phyloP scores from a whole-genome alignment of 345 rosid genomes.

The Camelina sativa region DNA sequence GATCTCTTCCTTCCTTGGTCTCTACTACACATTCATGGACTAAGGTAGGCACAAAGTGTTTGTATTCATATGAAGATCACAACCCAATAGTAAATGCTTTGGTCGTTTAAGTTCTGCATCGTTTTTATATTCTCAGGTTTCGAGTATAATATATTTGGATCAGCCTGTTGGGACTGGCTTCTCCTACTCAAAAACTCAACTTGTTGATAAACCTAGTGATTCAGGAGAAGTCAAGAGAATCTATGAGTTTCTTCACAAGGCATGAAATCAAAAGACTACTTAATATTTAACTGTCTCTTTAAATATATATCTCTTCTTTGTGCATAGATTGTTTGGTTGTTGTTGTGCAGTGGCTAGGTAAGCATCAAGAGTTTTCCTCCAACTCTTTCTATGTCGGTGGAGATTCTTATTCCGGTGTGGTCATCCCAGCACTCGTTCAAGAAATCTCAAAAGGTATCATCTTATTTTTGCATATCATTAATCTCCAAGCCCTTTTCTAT shows the following conservation, averaged over 20 bases:
- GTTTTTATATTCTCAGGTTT: slow-evolving; percentile 52
- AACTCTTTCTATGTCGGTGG: slow-evolving; percentile 63
- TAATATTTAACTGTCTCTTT: slow-evolving; percentile 31
- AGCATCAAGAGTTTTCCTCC: slow-evolving; percentile 59
- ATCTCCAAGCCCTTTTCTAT: neutral
- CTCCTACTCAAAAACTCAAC: slow-evolving; percentile 57
- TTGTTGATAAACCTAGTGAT: slow-evolving; percentile 51
- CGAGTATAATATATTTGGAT: slow-evolving; percentile 74
- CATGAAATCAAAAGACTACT: neutral
- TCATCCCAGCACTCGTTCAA: slow-evolving; percentile 60
- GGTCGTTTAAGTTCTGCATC: slow-evolving; percentile 30
- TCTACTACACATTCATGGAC: slow-evolving; percentile 75
- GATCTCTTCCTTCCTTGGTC: slow-evolving; percentile 63
- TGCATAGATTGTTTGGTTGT: neutral
- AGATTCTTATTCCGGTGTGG: slow-evolving; percentile 69
- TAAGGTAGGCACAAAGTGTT: slow-evolving; percentile 51
- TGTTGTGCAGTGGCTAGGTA: slow-evolving; percentile 61
- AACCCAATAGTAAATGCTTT: slow-evolving; percentile 41
- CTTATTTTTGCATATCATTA: neutral
- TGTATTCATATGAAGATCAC: slow-evolving; percentile 32
- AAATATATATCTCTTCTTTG: slow-evolving; percentile 12
- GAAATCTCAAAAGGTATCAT: slow-evolving; percentile 42
- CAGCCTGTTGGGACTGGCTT: slow-evolving; percentile 82
- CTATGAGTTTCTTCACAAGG: slow-evolving; percentile 62
- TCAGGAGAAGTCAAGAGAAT: slow-evolving; percentile 50